Conservation (phyloP, 1,139 yeast genomes). For the Meyerozyma elateridarum region DNA sequence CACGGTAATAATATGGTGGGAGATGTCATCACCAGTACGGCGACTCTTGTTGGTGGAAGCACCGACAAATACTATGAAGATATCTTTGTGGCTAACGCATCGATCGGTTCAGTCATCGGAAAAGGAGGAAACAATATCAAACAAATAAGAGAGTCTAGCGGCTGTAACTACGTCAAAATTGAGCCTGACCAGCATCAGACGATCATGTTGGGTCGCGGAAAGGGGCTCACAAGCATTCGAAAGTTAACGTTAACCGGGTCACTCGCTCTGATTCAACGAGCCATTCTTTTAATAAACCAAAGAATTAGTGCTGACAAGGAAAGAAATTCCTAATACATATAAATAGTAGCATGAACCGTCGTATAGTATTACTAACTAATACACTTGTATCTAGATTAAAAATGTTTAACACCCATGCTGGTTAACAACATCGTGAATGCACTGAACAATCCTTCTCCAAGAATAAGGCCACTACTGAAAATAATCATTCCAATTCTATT, state of each 20-base stretch:
- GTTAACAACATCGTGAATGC: constrained; percentile 77
- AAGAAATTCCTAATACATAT: constrained; percentile 23
- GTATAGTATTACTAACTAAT: neutral
- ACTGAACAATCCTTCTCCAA: constrained; percentile 91
- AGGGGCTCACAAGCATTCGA: constrained; percentile 54
- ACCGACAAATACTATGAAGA: constrained; percentile 60
- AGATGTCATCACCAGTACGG: constrained; percentile 40
- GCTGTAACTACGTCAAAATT: constrained; percentile 68
- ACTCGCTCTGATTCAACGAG: constrained; percentile 66
- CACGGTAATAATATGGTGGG: constrained; percentile 44
- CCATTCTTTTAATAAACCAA: constrained; percentile 72
- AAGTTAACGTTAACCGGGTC: constrained; percentile 69
- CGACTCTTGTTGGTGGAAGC: constrained; percentile 30
- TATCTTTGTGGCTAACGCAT: constrained; percentile 68
- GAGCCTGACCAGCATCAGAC: constrained; percentile 48
- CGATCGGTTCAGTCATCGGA: constrained; percentile 83
- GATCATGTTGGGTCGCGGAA: constrained; percentile 52
- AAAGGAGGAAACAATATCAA: constrained; percentile 81
- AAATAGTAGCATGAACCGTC: neutral
- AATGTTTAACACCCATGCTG: constrained; percentile 49
- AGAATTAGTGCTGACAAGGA: constrained; percentile 64
- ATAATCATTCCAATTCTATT: constrained; percentile 71
- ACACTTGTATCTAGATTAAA: constrained; percentile 13
- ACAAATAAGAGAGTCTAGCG: constrained; percentile 72
- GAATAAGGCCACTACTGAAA: constrained; percentile 83